Evolutionary conservation across 2,329 filamentous ascomycete genomes (phyloP).

Genomic region (Aspergillus ochraceus): DNA sequence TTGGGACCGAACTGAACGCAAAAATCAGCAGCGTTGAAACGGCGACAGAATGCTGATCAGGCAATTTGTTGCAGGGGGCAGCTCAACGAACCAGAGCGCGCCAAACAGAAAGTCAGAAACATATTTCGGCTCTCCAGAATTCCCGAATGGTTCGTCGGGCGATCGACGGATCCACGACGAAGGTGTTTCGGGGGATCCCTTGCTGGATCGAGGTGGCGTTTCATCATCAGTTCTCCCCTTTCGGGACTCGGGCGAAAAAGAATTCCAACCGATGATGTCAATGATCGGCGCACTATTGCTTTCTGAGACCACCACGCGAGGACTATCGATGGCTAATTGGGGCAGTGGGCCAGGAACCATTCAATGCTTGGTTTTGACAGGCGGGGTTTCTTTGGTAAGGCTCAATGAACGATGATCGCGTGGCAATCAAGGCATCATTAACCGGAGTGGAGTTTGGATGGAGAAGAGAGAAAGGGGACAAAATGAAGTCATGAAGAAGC

Average conservation of each 20-base stretch:
- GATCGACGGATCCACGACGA: constrained; percentile 9
- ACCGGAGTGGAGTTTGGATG: too few relatives aligned
- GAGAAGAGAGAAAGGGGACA: neutral
- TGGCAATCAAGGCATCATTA: neutral
- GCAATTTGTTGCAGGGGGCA: constrained; percentile 1
- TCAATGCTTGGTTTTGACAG: neutral
- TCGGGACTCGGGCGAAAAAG: neutral
- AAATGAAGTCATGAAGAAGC: neutral
- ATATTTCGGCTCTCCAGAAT: constrained; percentile 13
- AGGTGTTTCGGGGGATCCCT: constrained; percentile 14
- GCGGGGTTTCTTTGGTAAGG: neutral
- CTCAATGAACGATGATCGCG: neutral
- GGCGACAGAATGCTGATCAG: constrained; percentile 18
- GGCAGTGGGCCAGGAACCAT: neutral
- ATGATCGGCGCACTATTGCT: constrained; percentile 21
- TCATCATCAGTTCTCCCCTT: constrained; percentile 3
- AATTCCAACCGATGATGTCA: constrained; percentile 14
- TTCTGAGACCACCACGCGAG: constrained; percentile 17
- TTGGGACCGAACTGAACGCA: constrained; percentile 10
- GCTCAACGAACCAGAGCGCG: neutral
- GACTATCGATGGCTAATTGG: constrained; percentile 12
- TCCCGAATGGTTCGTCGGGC: constrained; percentile 12
- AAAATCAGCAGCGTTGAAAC: constrained; percentile 18
- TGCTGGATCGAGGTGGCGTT: constrained; percentile 9
- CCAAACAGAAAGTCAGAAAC: neutral